Evolutionary conservation across 805 yeast species (phyloP).

Genomic region (Candida vartiovaarae): DNA sequence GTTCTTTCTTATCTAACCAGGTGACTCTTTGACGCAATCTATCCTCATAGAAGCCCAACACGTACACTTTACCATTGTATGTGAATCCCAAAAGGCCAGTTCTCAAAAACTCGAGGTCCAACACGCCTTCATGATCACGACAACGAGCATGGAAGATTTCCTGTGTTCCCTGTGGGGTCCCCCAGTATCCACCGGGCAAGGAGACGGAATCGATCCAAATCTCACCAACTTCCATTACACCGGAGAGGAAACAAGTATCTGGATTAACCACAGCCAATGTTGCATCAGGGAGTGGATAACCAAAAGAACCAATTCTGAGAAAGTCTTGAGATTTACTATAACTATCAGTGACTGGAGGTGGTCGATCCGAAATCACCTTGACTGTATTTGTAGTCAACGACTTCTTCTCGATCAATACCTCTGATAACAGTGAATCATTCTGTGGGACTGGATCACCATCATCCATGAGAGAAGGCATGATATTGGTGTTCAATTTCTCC

Average conservation of each 20-base stretch:
- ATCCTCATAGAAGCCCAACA: conserved; percentile 87
- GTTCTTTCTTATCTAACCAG: conserved; percentile 49
- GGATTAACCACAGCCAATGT: conserved; percentile 92
- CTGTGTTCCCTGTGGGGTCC: conserved; percentile 56
- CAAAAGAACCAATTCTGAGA: conserved; percentile 83
- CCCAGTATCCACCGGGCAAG: conserved; percentile 86
- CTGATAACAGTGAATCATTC: conserved; percentile 37
- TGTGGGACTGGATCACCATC: conserved; percentile 27
- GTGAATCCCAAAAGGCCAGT: conserved; percentile 90
- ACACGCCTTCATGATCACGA: conserved; percentile 57
- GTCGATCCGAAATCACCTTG: conserved; percentile 53
- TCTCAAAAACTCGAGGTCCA: conserved; percentile 76
- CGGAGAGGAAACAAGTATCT: conserved; percentile 70
- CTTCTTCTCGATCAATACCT: conserved; percentile 64
- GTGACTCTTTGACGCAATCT: conserved; percentile 72
- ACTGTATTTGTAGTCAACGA: conserved; percentile 69
- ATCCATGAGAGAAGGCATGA: conserved; percentile 30
- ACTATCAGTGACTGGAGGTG: conserved; percentile 42
- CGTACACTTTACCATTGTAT: conserved; percentile 78
- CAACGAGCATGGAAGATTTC: conserved; percentile 79
- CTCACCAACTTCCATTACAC: conserved; percentile 82
- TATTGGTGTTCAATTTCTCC: conserved; percentile 49
- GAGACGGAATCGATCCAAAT: conserved; percentile 96
- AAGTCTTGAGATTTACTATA: conserved; percentile 32
- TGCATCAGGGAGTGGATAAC: conserved; percentile 91